A percentile compares a stretch with the other conserved stretches of the same genome.
Conservation (phyloP, 257 asterid species). For the Craterostigma plantagineum region DNA sequence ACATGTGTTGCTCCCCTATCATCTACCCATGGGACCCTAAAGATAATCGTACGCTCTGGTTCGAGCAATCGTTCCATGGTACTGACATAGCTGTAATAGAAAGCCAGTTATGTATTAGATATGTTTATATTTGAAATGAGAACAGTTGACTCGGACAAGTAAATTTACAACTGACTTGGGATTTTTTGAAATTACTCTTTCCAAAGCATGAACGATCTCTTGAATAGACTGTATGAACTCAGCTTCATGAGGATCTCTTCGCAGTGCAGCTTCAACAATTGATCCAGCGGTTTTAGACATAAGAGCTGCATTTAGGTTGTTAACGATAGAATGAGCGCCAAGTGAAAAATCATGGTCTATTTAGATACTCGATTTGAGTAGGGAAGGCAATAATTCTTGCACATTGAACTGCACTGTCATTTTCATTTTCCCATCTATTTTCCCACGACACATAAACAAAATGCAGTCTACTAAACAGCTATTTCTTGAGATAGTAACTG, state of each 20-base stretch:
- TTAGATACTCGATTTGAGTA: too few relatives aligned
- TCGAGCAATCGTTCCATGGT: constrained; percentile 92
- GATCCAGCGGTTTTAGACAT: constrained; percentile 99
- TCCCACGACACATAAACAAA: too few relatives aligned
- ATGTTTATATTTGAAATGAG: too few relatives aligned
- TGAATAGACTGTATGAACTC: constrained; percentile 91
- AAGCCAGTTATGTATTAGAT: too few relatives aligned
- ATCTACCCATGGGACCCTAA: constrained; percentile 95
- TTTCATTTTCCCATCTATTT: too few relatives aligned
- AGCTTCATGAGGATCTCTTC: constrained; percentile 89
- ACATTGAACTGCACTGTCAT: too few relatives aligned
- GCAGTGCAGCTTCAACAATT: constrained; percentile 85
- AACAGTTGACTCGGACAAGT: background rate
- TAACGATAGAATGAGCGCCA: too few relatives aligned
- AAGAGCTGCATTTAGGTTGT: constrained; percentile 50
- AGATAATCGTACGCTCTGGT: constrained; percentile 77
- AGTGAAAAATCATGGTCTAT: too few relatives aligned
- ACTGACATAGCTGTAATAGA: constrained; percentile 56
- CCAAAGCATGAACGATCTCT: constrained; percentile 92
- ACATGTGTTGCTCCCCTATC: constrained; percentile 93
- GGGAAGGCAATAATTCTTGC: too few relatives aligned
- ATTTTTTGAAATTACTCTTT: constrained; percentile 92
- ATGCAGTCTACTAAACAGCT: too few relatives aligned
- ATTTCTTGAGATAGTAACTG: too few relatives aligned
- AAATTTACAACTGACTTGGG: constrained; percentile 34